Evolutionary conservation across 495 filamentous ascomycete species (phyloP).

Genomic region (Penicillium samsonianum): DNA sequence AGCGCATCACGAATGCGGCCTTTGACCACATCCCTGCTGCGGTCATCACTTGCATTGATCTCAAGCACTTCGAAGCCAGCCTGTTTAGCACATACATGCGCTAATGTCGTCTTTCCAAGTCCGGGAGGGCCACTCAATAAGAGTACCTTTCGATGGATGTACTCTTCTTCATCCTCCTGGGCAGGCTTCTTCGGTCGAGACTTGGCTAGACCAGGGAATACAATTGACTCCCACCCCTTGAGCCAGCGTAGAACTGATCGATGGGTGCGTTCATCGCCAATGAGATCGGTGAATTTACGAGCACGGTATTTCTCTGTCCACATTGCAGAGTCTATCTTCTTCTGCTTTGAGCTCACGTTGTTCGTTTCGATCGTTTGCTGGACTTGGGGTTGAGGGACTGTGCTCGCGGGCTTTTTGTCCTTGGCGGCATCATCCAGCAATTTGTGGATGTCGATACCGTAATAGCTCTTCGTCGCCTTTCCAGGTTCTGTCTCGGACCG

Average conservation of each 20-base stretch:
- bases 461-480: constrained; percentile 78
- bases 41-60: constrained; percentile 92
- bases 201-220: constrained; percentile 73
- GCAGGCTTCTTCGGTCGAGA: constrained; percentile 47
- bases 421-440: constrained; percentile 69
- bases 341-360: constrained; percentile 34
- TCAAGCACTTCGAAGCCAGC: constrained; percentile 95
- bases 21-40: constrained; percentile 95
- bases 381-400: constrained; percentile 20
- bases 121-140: constrained; percentile 89
- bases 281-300: constrained; percentile 84
- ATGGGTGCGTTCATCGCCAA: constrained; percentile 94
- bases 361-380: constrained; percentile 42
- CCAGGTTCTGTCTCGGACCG: constrained; percentile 68
- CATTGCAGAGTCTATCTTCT: constrained; percentile 51
- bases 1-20: constrained; percentile 85
- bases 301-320: constrained; percentile 95
- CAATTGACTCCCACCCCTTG: constrained; percentile 89
- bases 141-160: constrained; percentile 78
- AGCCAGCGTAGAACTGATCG: constrained; percentile 89
- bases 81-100: constrained; percentile 92
- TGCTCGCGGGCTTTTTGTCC: constrained; percentile 38
- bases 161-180: constrained; percentile 59
- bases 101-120: constrained; percentile 92
- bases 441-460: constrained; percentile 85